These are phyloP conservation scores for Mycosphaerelloides madeirae DNA, from an alignment of 2,329 filamentous ascomycete genomes.

Conservation along the genomic window DNA sequence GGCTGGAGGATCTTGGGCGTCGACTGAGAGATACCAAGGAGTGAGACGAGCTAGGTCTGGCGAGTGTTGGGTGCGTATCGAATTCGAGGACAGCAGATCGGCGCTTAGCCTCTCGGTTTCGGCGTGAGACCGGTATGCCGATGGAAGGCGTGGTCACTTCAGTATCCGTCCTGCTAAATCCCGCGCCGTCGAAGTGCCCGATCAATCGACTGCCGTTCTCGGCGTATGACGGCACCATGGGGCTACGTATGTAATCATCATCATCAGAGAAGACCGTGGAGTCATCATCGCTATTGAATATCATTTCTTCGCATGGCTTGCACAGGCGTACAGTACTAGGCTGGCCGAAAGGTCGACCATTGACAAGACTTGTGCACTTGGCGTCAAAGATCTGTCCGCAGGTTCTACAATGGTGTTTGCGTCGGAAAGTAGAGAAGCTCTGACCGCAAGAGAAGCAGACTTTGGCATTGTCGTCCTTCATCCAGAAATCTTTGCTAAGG, in stretches of 20 bases:
- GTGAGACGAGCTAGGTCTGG: conserved; percentile 87
- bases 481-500: conserved; percentile 86
- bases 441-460: conserved; percentile 92
- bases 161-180: conserved; percentile 21
- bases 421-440: conserved; percentile 84
- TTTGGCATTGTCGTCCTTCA: conserved; percentile 97
- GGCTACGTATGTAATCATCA: conserved; percentile 26
- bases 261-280: conserved; percentile 86
- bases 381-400: conserved; percentile 99
- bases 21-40: conserved; percentile 71
- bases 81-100: conserved; percentile 87
- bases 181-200: conserved; percentile 19
- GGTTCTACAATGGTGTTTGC: conserved; percentile 92
- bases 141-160: conserved; percentile 54
- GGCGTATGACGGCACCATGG: conserved; percentile 12
- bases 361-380: conserved; percentile 88
- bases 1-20: conserved; percentile 70
- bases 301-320: conserved; percentile 85
- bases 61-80: conserved; percentile 69
- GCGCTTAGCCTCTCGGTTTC: conserved; percentile 71
- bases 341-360: conserved; percentile 82
- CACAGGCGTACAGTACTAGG: conserved; percentile 81
- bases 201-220: conserved; percentile 11
- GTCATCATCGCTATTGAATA: conserved; percentile 75
- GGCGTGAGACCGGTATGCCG: conserved; percentile 60